A percentile compares a stretch with the other conserved stretches of the same genome.
phyloP scores from a whole-genome alignment of 805 yeast species.

The Metschnikowia koreensis region DNA sequence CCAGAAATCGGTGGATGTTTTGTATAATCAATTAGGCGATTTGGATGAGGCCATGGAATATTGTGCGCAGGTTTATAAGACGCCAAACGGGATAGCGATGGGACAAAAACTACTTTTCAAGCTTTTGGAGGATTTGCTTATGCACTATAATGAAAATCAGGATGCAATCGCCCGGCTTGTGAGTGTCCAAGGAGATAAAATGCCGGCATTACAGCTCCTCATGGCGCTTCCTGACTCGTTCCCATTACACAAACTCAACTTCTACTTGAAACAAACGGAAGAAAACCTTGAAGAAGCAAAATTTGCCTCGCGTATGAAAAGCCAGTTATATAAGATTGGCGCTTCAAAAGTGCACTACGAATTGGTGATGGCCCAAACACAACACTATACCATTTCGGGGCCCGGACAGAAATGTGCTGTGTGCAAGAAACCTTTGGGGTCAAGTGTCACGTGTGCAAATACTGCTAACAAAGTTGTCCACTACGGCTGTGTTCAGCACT shows the following conservation, averaged over 20 bases:
- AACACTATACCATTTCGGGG: conserved; percentile 38
- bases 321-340: conserved; percentile 54
- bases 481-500: conserved; percentile 46
- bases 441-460: conserved; percentile 50
- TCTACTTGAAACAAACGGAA: conserved; percentile 46
- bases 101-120: conserved; percentile 50
- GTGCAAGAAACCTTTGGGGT: conserved; percentile 58
- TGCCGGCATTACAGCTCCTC: conserved; percentile 46
- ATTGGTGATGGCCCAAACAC: conserved; percentile 37
- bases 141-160: conserved; percentile 32
- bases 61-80: conserved; percentile 48
- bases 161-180: conserved; percentile 43
- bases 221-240: conserved; percentile 51
- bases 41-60: conserved; percentile 58
- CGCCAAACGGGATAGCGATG: conserved; percentile 26
- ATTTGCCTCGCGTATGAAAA: conserved; percentile 41
- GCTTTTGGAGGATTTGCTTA: conserved; percentile 48
- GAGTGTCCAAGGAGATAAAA: conserved; percentile 44
- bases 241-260: conserved; percentile 42
- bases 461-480: conserved; percentile 50
- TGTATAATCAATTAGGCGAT: conserved; percentile 56
- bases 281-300: conserved; percentile 38
- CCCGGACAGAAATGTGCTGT: conserved; percentile 49
- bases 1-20: conserved; percentile 58
- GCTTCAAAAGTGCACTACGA: conserved; percentile 46